Evolutionary conservation across 1,284 basidiomycete species (phyloP).

Genomic region (Apiotrichum gamsii): DNA sequence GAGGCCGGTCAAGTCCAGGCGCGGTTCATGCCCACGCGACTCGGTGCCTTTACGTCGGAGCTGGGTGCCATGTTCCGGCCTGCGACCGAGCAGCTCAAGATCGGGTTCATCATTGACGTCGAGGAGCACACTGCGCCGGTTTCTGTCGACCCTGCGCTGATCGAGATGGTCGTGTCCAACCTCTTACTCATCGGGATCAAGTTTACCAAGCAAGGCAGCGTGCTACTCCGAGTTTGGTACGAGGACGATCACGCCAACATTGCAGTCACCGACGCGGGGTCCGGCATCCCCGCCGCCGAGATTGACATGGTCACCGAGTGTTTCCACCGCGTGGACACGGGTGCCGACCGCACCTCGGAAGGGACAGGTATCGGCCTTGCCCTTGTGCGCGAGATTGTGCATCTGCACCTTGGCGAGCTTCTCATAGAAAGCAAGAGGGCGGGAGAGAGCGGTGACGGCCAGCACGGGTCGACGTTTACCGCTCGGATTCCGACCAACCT

Average conservation of each 20-base stretch:
- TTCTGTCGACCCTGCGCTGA: slow-evolving; percentile 34
- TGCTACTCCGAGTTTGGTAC: slow-evolving; percentile 20
- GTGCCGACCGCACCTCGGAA: slow-evolving; percentile 4
- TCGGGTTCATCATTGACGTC: slow-evolving; percentile 12
- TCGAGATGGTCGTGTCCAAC: slow-evolving; percentile 41
- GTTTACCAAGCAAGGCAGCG: slow-evolving; percentile 20
- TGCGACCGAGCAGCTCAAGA: slow-evolving; percentile 13
- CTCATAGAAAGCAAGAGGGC: slow-evolving; percentile 19
- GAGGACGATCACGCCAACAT: slow-evolving; percentile 19
- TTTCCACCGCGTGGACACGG: slow-evolving; percentile 13
- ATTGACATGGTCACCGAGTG: slow-evolving; percentile 11
- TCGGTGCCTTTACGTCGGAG: slow-evolving; percentile 34
- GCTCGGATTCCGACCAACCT: slow-evolving; percentile 15
- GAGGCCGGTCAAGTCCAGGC: slow-evolving; percentile 31
- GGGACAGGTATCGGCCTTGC: slow-evolving; percentile 13
- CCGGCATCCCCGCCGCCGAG: slow-evolving; percentile 33
- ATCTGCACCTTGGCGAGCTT: slow-evolving; percentile 47
- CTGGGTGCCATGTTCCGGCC: slow-evolving; percentile 39
- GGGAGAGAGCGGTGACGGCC: neutral
- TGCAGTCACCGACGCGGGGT: slow-evolving; percentile 38
- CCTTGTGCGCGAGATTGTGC: slow-evolving; percentile 44
- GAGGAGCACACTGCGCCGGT: slow-evolving; percentile 24
- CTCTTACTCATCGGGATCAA: slow-evolving; percentile 35
- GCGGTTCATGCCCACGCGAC: slow-evolving; percentile 29
- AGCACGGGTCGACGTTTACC: slow-evolving; percentile 16